Evolutionary conservation across 2,329 filamentous ascomycete genomes (phyloP).

Genomic region (Colletotrichum sansevieriae): DNA sequence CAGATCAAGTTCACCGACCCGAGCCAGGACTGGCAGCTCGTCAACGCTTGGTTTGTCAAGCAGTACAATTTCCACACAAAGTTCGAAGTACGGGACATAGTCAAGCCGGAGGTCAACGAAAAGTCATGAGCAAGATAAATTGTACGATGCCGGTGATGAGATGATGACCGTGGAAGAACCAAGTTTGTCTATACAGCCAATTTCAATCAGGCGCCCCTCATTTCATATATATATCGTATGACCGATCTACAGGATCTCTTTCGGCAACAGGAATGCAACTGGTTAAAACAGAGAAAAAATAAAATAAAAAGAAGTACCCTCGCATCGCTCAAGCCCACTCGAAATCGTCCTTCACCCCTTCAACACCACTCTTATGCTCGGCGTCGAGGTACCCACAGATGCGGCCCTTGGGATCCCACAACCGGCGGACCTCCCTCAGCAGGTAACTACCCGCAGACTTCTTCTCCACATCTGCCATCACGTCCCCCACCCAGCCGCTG

Average conservation of each 20-base stretch:
- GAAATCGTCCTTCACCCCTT: slow-evolving; percentile 57
- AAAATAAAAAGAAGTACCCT: neutral
- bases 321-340: slow-evolving; percentile 47
- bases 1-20: slow-evolving; percentile 69
- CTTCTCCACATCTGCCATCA: slow-evolving; percentile 55
- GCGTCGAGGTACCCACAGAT: slow-evolving; percentile 58
- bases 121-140: neutral
- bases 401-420: slow-evolving; percentile 58
- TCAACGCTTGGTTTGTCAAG: slow-evolving; percentile 75
- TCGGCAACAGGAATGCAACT: slow-evolving; percentile 8
- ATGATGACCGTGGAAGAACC: slow-evolving; percentile 18
- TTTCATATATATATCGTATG: neutral
- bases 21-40: slow-evolving; percentile 67
- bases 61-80: slow-evolving; percentile 66
- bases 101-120: slow-evolving; percentile 49
- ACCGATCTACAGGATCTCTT: slow-evolving; percentile 28
- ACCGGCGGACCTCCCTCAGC: slow-evolving; percentile 57
- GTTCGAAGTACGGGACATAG: slow-evolving; percentile 59
- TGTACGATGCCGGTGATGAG: slow-evolving; percentile 17
- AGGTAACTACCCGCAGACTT: slow-evolving; percentile 64
- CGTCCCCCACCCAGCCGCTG: slow-evolving; percentile 57
- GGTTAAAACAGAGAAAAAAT: no score
- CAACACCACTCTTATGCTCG: slow-evolving; percentile 58
- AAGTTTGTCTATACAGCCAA: slow-evolving; percentile 15
- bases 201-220: neutral